phyloP scores from a whole-genome alignment of 2,329 filamentous ascomycete species.

The Lasiodiplodia theobromae region DNA sequence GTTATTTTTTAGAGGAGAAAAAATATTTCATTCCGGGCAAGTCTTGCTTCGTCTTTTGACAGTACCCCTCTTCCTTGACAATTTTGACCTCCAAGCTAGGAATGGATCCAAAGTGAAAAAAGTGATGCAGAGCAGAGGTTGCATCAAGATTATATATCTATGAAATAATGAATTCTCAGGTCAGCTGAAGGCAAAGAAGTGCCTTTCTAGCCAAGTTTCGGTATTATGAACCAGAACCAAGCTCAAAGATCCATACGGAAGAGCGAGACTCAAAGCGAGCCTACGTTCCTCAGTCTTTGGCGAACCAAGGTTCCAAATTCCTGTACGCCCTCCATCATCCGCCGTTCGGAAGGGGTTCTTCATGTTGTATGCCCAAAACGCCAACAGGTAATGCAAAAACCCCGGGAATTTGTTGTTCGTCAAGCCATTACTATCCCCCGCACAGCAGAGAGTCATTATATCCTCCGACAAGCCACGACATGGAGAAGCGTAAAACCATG shows the following conservation, averaged over 20 bases:
- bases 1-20: neutral
- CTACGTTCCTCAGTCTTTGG: neutral
- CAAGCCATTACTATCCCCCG: constrained; percentile 24
- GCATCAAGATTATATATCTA: constrained; percentile 17
- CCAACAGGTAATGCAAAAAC: constrained; percentile 18
- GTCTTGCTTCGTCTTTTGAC: neutral
- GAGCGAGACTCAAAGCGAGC: neutral
- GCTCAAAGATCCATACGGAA: constrained; percentile 1
- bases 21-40: neutral
- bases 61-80: neutral
- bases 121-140: neutral
- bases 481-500: constrained; percentile 7
- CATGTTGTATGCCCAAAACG: constrained; percentile 9
- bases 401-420: constrained; percentile 10
- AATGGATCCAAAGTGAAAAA: neutral
- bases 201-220: neutral
- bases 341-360: neutral
- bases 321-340: constrained; percentile 1
- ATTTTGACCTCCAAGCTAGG: neutral
- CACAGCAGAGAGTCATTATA: constrained; percentile 27
- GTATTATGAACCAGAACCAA: constrained; percentile 14
- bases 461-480: constrained; percentile 12
- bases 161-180: neutral
- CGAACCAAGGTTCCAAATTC: constrained; percentile 1
- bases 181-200: neutral